These are phyloP conservation scores for Xylaria longipes DNA, from an alignment of 495 filamentous ascomycete genomes.

Conservation along the genomic window DNA sequence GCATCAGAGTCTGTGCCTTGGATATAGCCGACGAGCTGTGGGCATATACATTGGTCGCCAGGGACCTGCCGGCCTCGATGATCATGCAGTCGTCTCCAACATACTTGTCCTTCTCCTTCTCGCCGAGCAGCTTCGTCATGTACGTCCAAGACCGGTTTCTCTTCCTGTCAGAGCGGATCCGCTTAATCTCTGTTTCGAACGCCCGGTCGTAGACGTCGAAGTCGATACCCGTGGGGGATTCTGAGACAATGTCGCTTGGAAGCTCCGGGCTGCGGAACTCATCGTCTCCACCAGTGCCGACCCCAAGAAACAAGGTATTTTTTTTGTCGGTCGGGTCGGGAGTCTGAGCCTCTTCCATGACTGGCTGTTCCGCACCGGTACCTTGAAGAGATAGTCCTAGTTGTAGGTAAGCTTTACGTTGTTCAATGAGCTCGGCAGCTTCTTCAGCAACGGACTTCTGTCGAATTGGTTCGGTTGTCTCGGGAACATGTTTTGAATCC, in stretches of 20 bases:
- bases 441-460: slow-evolving; percentile 47
- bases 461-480: slow-evolving; percentile 37
- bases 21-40: slow-evolving; percentile 22
- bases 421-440: slow-evolving; percentile 46
- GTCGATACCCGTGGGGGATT: slow-evolving; percentile 80
- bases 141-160: slow-evolving; percentile 38
- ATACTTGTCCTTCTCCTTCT: slow-evolving; percentile 39
- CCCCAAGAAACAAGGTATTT: slow-evolving; percentile 71
- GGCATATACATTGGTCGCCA: slow-evolving; percentile 18
- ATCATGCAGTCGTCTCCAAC: slow-evolving; percentile 39
- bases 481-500: slow-evolving; percentile 28
- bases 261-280: slow-evolving; percentile 38
- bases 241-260: slow-evolving; percentile 66
- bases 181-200: slow-evolving; percentile 79
- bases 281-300: slow-evolving; percentile 66
- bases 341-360: slow-evolving; percentile 57
- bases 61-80: slow-evolving; percentile 34
- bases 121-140: slow-evolving; percentile 36
- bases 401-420: slow-evolving; percentile 44
- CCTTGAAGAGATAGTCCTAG: slow-evolving; percentile 12
- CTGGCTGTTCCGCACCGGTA: slow-evolving; percentile 26
- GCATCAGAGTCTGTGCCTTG: slow-evolving; percentile 21
- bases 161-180: slow-evolving; percentile 58
- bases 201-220: slow-evolving; percentile 88
- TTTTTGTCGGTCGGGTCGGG: slow-evolving; percentile 67